These are phyloP conservation scores for Beauveria medogensis DNA, from an alignment of 2,329 filamentous ascomycete genomes.

Conservation along the genomic window DNA sequence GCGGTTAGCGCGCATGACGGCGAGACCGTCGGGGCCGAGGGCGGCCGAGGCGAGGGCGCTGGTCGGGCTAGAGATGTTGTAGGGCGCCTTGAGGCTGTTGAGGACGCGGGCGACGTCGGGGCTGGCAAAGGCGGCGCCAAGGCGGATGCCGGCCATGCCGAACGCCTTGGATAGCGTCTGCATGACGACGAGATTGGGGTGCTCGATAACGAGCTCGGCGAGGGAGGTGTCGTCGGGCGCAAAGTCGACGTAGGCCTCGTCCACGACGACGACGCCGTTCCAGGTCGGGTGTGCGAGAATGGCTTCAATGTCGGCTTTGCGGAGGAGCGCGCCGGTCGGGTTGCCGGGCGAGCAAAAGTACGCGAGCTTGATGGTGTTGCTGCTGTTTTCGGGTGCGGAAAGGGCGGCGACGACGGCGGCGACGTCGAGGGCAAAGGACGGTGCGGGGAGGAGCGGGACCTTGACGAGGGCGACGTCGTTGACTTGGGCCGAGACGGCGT, in stretches of 20 bases:
- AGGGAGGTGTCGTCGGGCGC: slow-evolving; percentile 67
- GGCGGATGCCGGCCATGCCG: slow-evolving; percentile 83
- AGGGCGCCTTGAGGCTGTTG: slow-evolving; percentile 91
- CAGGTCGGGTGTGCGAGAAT: slow-evolving; percentile 81
- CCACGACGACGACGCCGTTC: slow-evolving; percentile 90
- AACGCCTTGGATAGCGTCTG: slow-evolving; percentile 98
- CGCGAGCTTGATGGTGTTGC: slow-evolving; percentile 67
- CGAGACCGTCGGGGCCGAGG: slow-evolving; percentile 57
- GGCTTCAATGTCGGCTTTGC: slow-evolving; percentile 63
- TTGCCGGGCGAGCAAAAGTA: slow-evolving; percentile 96
- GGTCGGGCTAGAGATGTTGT: slow-evolving; percentile 88
- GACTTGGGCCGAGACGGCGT: slow-evolving; percentile 84
- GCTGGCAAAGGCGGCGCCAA: slow-evolving; percentile 78
- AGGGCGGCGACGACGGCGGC: slow-evolving; percentile 60
- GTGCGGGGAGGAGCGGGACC: slow-evolving; percentile 68
- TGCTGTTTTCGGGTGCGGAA: slow-evolving; percentile 27
- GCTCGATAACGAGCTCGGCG: slow-evolving; percentile 85
- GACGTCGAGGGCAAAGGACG: slow-evolving; percentile 67
- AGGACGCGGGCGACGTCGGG: slow-evolving; percentile 68
- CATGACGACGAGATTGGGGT: slow-evolving; percentile 94
- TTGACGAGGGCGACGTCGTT: slow-evolving; percentile 85
- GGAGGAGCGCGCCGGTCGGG: slow-evolving; percentile 73
- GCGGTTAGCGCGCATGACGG: slow-evolving; percentile 63
- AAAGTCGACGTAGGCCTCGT: slow-evolving; percentile 96
- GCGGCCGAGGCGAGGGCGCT: slow-evolving; percentile 71